A percentile compares a stretch with the other conserved stretches of the same genome.
These are phyloP conservation scores for Sclerotiophoma versabilis DNA, from an alignment of 2,329 filamentous ascomycete genomes.

Conservation along the genomic window DNA sequence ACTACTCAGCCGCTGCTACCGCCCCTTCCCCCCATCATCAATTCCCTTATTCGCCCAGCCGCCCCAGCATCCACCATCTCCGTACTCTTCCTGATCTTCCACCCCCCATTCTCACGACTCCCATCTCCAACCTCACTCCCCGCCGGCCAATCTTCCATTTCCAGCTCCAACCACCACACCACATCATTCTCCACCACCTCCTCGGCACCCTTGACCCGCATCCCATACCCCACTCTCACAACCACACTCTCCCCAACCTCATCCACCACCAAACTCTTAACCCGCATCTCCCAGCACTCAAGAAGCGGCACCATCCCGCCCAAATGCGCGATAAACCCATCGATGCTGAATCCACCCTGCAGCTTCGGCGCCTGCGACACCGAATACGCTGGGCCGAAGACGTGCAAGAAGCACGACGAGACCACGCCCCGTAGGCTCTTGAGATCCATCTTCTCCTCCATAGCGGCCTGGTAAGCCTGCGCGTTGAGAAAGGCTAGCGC, in stretches of 20 bases:
- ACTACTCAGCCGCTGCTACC: not conserved
- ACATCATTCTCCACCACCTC: constrained; percentile 41
- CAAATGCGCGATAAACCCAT: not conserved
- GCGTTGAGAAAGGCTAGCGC: constrained; percentile 4
- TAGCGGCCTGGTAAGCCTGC: not conserved
- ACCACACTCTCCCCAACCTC: constrained; percentile 26
- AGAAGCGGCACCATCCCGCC: not conserved
- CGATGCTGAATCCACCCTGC: not conserved
- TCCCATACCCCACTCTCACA: constrained; percentile 33
- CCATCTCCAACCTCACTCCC: not conserved
- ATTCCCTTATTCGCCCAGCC: constrained; percentile 22
- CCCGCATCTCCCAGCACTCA: constrained; percentile 29
- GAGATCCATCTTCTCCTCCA: not conserved
- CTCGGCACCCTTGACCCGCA: constrained; percentile 25
- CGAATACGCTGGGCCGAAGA: not conserved
- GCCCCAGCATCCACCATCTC: constrained; percentile 46
- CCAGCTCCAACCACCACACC: constrained; percentile 42
- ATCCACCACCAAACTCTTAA: constrained; percentile 38
- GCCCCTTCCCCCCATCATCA: constrained; percentile 16
- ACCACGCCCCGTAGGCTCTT: not conserved
- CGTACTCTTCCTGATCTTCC: constrained; percentile 31
- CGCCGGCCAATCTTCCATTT: too few species aligned
- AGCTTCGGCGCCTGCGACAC: constrained; percentile 2
- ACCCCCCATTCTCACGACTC: not conserved
- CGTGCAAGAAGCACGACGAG: not conserved